A percentile compares a stretch with the other conserved stretches of the same genome.
These are phyloP conservation scores for Exsudoporus frostii DNA, from an alignment of 768 basidiomycete genomes.

Conservation along the genomic window DNA sequence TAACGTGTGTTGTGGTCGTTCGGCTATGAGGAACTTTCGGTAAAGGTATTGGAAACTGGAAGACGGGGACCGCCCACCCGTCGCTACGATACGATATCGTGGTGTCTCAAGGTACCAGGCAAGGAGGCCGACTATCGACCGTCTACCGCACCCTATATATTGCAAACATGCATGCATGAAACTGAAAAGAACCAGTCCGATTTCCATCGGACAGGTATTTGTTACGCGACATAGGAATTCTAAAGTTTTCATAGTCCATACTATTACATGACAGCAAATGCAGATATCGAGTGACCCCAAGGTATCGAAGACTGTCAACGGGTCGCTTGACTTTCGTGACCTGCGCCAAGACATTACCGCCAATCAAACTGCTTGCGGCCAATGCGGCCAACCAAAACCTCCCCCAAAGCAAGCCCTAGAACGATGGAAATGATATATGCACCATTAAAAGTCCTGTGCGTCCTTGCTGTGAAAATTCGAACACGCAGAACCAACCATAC, in stretches of 20 bases:
- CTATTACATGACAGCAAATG: background rate
- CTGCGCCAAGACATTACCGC: background rate
- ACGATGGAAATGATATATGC: slow-evolving; percentile 74
- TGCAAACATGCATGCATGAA: background rate
- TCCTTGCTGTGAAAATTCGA: slow-evolving; percentile 3
- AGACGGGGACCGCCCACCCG: too few relatives aligned
- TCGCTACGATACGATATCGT: too few relatives aligned
- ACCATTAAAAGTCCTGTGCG: slow-evolving; percentile 75
- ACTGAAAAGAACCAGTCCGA: background rate
- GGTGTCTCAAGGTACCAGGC: background rate
- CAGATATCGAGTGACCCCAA: background rate
- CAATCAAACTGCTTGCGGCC: slow-evolving; percentile 19
- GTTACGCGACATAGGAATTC: background rate
- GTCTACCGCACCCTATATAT: background rate
- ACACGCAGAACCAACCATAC: slow-evolving; percentile 17
- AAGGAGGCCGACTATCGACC: too few relatives aligned
- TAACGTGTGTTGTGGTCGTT: too few relatives aligned
- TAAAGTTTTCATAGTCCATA: background rate
- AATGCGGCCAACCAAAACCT: slow-evolving; percentile 65
- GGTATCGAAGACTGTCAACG: background rate
- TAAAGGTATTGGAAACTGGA: too few relatives aligned
- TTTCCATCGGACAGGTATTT: background rate
- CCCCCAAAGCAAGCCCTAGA: slow-evolving; percentile 69
- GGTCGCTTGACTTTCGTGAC: background rate
- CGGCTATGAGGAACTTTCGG: too few relatives aligned